phyloP scores from a whole-genome alignment of 2,329 filamentous ascomycete genomes.

The Sporothrix dimorphospora region DNA sequence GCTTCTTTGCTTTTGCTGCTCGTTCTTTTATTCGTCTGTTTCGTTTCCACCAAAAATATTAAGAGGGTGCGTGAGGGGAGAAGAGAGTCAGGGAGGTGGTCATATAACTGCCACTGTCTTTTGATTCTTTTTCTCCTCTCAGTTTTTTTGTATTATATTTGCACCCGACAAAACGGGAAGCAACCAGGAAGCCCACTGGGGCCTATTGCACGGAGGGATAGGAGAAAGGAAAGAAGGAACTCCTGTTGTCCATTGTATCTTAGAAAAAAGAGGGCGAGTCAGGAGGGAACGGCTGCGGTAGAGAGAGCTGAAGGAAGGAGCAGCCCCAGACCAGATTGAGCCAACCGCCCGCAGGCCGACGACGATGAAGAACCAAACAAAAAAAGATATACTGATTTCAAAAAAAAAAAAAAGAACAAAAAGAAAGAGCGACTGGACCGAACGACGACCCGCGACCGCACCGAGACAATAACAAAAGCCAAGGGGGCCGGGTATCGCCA shows the following conservation, averaged over 20 bases:
- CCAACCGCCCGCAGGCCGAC: background rate
- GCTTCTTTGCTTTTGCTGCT: background rate
- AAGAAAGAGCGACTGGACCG: background rate
- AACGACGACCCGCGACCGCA: background rate
- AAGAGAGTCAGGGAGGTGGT: background rate
- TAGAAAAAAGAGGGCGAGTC: background rate
- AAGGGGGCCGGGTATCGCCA: background rate
- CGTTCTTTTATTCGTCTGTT: background rate
- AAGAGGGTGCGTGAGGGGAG: background rate
- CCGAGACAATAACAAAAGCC: conserved; percentile 7
- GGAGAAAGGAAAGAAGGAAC: background rate
- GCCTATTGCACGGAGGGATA: background rate
- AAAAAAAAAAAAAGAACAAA: background rate
- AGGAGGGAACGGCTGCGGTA: background rate
- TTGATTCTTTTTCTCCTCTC: background rate
- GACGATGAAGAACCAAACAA: background rate
- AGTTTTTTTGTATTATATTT: conserved; percentile 19
- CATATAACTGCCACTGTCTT: background rate
- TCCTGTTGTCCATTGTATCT: background rate
- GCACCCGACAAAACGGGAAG: background rate
- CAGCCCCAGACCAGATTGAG: background rate
- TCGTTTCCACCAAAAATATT: background rate
- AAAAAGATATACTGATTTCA: background rate
- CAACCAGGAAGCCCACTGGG: background rate
- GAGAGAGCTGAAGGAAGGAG: conserved; percentile 11